Percentiles rank a stretch among this genome's conserved stretches.
These are phyloP conservation scores for Oropetium thomaeum DNA, from an alignment of 176 grass and related monocot species.

Conservation along the genomic window DNA sequence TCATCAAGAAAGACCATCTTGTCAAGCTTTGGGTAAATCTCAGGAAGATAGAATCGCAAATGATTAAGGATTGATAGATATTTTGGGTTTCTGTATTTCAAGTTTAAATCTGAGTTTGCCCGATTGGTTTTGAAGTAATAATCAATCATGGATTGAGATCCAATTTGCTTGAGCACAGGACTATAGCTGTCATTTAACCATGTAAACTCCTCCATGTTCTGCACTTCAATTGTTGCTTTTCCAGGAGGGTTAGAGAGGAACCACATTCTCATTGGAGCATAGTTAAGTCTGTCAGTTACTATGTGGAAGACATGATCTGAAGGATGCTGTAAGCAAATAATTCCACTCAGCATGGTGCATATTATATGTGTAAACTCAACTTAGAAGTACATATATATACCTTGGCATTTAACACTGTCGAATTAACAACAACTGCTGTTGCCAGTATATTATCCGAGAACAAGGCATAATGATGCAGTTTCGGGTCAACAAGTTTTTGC, in stretches of 20 bases:
- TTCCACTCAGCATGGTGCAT: constrained; percentile 11
- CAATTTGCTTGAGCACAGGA: constrained; percentile 72
- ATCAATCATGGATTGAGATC: constrained; percentile 77
- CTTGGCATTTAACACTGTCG: constrained; percentile 84
- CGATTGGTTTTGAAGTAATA: constrained; percentile 71
- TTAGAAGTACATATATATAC: constrained; percentile 37
- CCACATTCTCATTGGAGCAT: constrained; percentile 90
- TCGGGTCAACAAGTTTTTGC: constrained; percentile 63
- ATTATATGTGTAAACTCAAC: constrained; percentile 3
- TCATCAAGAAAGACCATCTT: constrained; percentile 92
- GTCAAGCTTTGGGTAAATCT: constrained; percentile 78
- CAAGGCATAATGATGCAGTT: constrained; percentile 76
- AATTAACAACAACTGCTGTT: constrained; percentile 81
- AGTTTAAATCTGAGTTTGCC: constrained; percentile 58
- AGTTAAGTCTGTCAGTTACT: constrained; percentile 85
- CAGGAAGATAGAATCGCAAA: constrained; percentile 77
- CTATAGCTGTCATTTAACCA: constrained; percentile 86
- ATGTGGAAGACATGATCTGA: constrained; percentile 81
- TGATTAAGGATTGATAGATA: constrained; percentile 90
- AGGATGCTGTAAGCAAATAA: constrained; percentile 65
- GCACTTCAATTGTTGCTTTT: constrained; percentile 71
- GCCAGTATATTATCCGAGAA: constrained; percentile 92
- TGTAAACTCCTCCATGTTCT: constrained; percentile 75
- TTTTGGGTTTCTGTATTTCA: constrained; percentile 91
- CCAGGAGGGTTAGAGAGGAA: constrained; percentile 84